These are phyloP conservation scores for Leptographium radiaticola DNA, from an alignment of 2,329 filamentous ascomycete species.

Conservation along the genomic window DNA sequence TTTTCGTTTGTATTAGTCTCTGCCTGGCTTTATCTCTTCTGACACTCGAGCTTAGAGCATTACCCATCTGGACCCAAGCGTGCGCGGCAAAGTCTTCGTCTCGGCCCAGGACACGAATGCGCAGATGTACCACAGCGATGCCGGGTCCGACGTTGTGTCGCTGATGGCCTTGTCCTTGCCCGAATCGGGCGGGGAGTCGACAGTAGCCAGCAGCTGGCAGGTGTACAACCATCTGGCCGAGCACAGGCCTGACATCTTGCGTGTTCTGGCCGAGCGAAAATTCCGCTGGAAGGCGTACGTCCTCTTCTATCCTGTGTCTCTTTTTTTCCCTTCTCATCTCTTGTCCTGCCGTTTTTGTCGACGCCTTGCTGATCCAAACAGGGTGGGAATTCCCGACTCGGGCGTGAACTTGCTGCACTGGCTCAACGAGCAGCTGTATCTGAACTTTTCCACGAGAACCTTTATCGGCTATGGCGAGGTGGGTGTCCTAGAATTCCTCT, in stretches of 20 bases:
- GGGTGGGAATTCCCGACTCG: background rate
- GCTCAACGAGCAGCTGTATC: background rate
- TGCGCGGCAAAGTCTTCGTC: background rate
- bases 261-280: background rate
- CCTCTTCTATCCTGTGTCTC: too few species aligned
- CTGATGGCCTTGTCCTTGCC: background rate
- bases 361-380: background rate
- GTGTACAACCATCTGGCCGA: background rate
- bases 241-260: background rate
- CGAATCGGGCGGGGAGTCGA: background rate
- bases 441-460: background rate
- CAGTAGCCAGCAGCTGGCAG: background rate
- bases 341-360: background rate
- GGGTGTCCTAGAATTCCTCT: background rate
- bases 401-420: background rate
- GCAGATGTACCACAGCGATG: conserved; percentile 1
- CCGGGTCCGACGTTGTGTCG: background rate
- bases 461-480: conserved; percentile 1
- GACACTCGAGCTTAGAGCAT: background rate
- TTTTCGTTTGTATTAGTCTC: background rate
- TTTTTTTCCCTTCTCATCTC: too few species aligned
- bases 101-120: background rate
- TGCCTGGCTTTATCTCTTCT: background rate
- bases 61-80: background rate
- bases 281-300: background rate